Conservation (phyloP, 441 rosid genomes). For the Gossypium davidsonii region DNA sequence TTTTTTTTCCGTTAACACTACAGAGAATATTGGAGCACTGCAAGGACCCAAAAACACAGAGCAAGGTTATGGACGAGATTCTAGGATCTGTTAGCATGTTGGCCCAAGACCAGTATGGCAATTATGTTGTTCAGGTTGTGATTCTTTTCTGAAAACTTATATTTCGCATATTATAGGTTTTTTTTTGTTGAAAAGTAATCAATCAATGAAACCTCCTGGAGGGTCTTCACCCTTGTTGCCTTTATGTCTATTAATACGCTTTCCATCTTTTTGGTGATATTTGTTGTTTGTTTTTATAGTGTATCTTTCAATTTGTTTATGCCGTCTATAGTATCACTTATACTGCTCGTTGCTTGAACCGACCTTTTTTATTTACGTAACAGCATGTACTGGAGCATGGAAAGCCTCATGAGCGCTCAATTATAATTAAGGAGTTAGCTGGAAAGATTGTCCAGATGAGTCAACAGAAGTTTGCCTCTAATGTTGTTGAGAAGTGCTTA, state of each 20-base stretch:
- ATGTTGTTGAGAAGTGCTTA: constrained; percentile 86
- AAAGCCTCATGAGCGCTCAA: constrained; percentile 70
- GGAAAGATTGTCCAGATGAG: constrained; percentile 92
- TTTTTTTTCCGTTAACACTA: constrained; percentile 10
- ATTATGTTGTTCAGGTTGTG: constrained; percentile 83
- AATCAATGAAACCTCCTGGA: background rate
- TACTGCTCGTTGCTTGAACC: background rate
- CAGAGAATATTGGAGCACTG: constrained; percentile 67
- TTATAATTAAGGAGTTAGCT: constrained; percentile 70
- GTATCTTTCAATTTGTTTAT: background rate
- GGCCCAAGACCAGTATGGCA: constrained; percentile 89
- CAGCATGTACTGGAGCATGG: constrained; percentile 59
- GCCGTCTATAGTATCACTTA: background rate
- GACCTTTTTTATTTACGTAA: constrained; percentile 13
- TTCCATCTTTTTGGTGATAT: background rate
- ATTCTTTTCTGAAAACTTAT: constrained; percentile 2
- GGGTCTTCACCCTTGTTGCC: background rate
- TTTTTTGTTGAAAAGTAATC: background rate
- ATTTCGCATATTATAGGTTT: background rate
- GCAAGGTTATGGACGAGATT: constrained; percentile 79
- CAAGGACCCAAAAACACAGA: constrained; percentile 35
- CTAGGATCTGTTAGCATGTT: constrained; percentile 68
- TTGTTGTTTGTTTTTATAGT: background rate
- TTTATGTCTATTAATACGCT: background rate
- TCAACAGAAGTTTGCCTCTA: constrained; percentile 90